Evolutionary conservation across 495 filamentous ascomycete species (phyloP), one percentile per base, ranked within the genome.

Genomic region (Oleoguttula mirabilis): DNA sequence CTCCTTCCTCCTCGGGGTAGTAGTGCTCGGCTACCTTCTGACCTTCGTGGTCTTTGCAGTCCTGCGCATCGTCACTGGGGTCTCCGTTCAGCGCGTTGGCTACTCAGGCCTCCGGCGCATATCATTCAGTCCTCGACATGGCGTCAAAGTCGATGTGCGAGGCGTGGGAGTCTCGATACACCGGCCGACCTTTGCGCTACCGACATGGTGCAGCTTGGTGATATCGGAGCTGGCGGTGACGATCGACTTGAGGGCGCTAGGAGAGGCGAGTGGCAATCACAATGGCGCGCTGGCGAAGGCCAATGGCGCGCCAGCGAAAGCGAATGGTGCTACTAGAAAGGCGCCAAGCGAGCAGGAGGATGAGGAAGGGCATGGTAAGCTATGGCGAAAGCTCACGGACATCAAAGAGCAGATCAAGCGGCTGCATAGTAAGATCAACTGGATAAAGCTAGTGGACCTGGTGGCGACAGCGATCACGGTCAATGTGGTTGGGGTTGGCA

Each of bases 31-130:
- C 36, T 96, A 94, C 69, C 75, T 99, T 17, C 79, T 75, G 47
- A 84, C 87, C 44, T 96, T 99, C 57, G 76, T 96, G 41, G 61
- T 95, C 41, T 94, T 99, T 62, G 90, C 92, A 47, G 74, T 95
- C 48, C 66, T 96, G 45, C 84, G 90, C 15, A 85, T 95, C 51
- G 61, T 90, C 41, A 95, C 88, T 41, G 92, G 90, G 40, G 68
- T 99, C 30, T 99, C 90, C 2, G 94, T 99, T 50, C 90, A 99
- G 62, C 79, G 90, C 37, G 69, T 96, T 38, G 90, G 90, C 21
- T 94, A 88, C 52, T 80, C 88, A 47, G 92, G 87, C 21, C 68
- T 99, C 37, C 79, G 87, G 47, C 81, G 88, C 41, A 82, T 96
- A 38, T 76, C 83, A 39, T 95, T 92, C 62, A 79, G 81, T 11